Percentiles rank a stretch among this genome's conserved stretches.
Evolutionary conservation across 192 early-diverging fungal genomes (phyloP).

Genomic region (Endogone sp.): DNA sequence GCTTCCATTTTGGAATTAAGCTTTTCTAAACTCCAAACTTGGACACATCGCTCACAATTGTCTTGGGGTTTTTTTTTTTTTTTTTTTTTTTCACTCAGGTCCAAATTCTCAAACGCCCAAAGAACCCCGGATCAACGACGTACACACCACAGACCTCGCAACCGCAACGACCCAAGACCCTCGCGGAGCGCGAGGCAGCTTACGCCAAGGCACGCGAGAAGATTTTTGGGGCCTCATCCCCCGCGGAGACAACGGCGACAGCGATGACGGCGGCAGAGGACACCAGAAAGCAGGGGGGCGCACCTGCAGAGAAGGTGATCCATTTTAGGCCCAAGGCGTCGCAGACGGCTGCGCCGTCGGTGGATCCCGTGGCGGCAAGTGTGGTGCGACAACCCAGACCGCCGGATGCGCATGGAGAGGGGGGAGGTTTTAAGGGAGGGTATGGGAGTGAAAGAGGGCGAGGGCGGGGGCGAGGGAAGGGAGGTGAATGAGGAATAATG

Average conservation of each 20-base stretch:
- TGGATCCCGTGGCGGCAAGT: neutral
- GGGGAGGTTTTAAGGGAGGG: neutral
- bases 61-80: no score
- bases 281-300: no score
- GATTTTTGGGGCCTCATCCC: neutral
- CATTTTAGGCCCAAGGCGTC: neutral
- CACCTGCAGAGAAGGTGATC: neutral
- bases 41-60: no score
- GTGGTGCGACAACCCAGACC: neutral
- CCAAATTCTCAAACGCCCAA: conserved; percentile 1
- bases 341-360: no score
- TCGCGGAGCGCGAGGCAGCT: conserved; percentile 3
- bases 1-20: neutral
- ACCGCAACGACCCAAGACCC: neutral
- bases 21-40: no score
- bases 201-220: neutral
- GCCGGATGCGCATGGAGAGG: neutral
- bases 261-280: neutral
- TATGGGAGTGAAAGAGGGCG: neutral
- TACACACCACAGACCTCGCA: neutral
- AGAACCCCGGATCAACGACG: neutral
- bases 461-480: no score
- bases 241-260: neutral
- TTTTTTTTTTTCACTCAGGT: neutral
- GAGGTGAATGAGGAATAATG: no score